A percentile compares a stretch with the other conserved stretches of the same genome.
These are phyloP conservation scores for Oryza glaberrima DNA, from an alignment of 176 grass and related monocot genomes.

Conservation along the genomic window DNA sequence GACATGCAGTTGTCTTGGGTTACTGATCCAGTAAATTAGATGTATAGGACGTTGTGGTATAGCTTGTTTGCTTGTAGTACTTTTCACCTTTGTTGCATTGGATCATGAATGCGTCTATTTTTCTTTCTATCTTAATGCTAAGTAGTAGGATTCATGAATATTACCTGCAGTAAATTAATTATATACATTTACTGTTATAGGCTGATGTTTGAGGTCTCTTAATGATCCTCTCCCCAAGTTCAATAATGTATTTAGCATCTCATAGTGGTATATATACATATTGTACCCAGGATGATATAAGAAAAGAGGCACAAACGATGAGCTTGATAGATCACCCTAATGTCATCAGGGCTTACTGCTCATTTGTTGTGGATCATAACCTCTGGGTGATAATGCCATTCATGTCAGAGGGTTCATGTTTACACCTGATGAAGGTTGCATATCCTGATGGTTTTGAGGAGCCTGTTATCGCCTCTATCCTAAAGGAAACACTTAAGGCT, in stretches of 20 bases:
- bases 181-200: background rate
- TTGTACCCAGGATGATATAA: constrained; percentile 77
- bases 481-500: constrained; percentile 94
- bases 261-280: constrained; percentile 8
- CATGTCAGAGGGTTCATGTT: constrained; percentile 93
- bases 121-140: background rate
- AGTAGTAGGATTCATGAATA: background rate
- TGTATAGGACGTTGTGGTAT: background rate
- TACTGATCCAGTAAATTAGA: background rate
- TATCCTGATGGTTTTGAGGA: constrained; percentile 92
- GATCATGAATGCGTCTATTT: background rate
- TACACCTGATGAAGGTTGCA: constrained; percentile 96
- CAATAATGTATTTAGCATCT: constrained; percentile 7
- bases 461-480: constrained; percentile 75
- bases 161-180: background rate
- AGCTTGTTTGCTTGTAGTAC: background rate
- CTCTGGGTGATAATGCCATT: constrained; percentile 99
- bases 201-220: background rate
- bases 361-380: constrained; percentile 77
- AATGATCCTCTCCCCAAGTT: background rate
- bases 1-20: background rate
- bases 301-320: constrained; percentile 92
- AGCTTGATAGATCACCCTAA: constrained; percentile 95
- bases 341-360: constrained; percentile 86
- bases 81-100: background rate